These are phyloP conservation scores for Coniochaeta sp. DNA, from an alignment of 2,329 filamentous ascomycete species.

Conservation along the genomic window DNA sequence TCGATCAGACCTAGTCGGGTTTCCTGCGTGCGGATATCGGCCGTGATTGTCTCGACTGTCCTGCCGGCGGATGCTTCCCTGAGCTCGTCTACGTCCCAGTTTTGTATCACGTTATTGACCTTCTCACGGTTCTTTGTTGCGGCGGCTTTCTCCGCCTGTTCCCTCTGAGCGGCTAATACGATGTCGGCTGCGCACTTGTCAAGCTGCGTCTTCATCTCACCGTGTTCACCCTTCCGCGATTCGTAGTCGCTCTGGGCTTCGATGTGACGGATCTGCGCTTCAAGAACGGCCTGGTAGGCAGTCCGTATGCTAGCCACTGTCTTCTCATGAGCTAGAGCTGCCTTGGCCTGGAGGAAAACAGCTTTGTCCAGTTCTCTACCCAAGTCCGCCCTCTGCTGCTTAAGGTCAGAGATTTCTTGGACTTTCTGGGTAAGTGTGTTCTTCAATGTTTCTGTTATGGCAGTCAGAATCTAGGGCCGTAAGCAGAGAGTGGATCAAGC, in stretches of 20 bases:
- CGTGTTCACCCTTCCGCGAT: slow-evolving; percentile 59
- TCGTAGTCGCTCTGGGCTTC: slow-evolving; percentile 79
- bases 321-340: slow-evolving; percentile 45
- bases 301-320: slow-evolving; percentile 55
- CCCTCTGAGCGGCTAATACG: slow-evolving; percentile 27
- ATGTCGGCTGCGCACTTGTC: slow-evolving; percentile 36
- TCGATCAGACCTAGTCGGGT: slow-evolving; percentile 75
- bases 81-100: slow-evolving; percentile 34
- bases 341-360: slow-evolving; percentile 47
- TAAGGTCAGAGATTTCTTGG: slow-evolving; percentile 16
- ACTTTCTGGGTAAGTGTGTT: slow-evolving; percentile 21
- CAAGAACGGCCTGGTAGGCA: slow-evolving; percentile 56
- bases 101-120: slow-evolving; percentile 28
- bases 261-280: slow-evolving; percentile 62
- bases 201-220: slow-evolving; percentile 46
- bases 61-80: slow-evolving; percentile 37
- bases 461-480: background rate
- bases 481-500: background rate
- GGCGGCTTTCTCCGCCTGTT: slow-evolving; percentile 28
- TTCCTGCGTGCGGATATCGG: slow-evolving; percentile 66
- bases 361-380: slow-evolving; percentile 38
- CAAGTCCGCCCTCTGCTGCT: slow-evolving; percentile 25
- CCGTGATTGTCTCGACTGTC: slow-evolving; percentile 57
- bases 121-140: slow-evolving; percentile 27
- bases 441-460: slow-evolving; percentile 25